Percentiles rank a stretch among this genome's conserved stretches.
These are phyloP conservation scores for Geotrichum macrosporum DNA, from an alignment of 1,139 yeast genomes.

Conservation along the genomic window DNA sequence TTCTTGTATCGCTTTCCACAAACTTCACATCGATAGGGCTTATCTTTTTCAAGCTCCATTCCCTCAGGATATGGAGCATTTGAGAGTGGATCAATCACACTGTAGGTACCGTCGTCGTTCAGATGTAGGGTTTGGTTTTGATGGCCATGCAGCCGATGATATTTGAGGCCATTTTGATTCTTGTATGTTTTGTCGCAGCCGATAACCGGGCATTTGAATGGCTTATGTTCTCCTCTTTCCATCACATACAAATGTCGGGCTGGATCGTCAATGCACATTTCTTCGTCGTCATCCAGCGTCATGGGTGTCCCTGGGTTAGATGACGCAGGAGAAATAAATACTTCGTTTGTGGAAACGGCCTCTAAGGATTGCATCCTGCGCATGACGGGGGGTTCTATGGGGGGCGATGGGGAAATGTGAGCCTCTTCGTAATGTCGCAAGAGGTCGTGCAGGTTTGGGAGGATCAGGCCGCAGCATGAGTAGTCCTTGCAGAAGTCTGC, in stretches of 20 bases:
- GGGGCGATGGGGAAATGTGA: constrained; percentile 69
- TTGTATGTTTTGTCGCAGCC: constrained; percentile 98
- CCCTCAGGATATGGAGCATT: constrained; percentile 91
- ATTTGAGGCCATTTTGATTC: constrained; percentile 94
- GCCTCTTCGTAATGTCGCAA: constrained; percentile 95
- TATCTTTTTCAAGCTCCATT: constrained; percentile 87
- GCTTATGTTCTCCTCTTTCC: constrained; percentile 89
- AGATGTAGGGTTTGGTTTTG: constrained; percentile 89
- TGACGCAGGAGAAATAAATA: constrained; percentile 50
- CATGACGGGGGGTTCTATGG: constrained; percentile 47
- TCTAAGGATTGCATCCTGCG: constrained; percentile 45
- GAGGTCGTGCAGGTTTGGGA: constrained; percentile 90
- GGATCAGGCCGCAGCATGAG: constrained; percentile 86
- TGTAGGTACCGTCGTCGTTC: constrained; percentile 88
- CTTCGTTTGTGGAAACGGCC: constrained; percentile 85
- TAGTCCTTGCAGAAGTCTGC: constrained; percentile 96
- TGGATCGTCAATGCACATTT: constrained; percentile 58
- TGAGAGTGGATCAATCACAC: constrained; percentile 89
- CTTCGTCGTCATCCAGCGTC: constrained; percentile 31
- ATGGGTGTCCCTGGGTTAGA: constrained; percentile 32
- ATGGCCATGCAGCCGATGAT: constrained; percentile 95
- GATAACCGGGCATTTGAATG: constrained; percentile 95
- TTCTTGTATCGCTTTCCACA: constrained; percentile 97
- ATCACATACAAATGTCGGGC: constrained; percentile 89
- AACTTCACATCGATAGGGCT: constrained; percentile 96